These are phyloP conservation scores for Pleurotus giganteus DNA, from an alignment of 768 basidiomycete species.

Conservation along the genomic window DNA sequence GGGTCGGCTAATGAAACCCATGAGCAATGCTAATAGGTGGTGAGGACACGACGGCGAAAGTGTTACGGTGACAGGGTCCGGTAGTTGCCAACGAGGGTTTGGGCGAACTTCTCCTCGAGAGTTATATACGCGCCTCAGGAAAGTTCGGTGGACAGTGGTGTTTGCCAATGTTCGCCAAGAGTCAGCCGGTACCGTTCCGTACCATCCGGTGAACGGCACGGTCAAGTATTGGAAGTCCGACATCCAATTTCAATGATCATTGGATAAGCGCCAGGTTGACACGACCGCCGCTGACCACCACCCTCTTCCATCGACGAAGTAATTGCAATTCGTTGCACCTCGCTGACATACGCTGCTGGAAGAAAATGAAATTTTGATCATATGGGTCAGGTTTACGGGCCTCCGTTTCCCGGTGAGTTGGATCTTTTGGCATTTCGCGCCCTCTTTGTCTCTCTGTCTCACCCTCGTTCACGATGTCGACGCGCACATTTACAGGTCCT, in stretches of 20 bases:
- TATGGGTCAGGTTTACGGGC: too few relatives aligned
- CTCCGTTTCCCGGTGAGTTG: not conserved
- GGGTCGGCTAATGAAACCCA: too few relatives aligned
- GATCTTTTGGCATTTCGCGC: not conserved
- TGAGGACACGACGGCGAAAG: too few relatives aligned
- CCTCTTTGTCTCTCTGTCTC: not conserved
- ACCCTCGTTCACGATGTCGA: not conserved
- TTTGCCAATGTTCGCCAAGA: not conserved
- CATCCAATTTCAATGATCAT: not conserved
- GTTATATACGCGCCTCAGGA: not conserved
- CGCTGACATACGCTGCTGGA: too few relatives aligned
- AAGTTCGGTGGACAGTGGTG: not conserved
- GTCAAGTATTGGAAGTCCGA: not conserved
- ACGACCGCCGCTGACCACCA: not conserved
- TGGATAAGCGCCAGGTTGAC: not conserved
- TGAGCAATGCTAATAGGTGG: too few relatives aligned
- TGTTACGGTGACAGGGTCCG: too few relatives aligned
- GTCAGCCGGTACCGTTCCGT: not conserved
- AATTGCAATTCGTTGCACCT: too few relatives aligned
- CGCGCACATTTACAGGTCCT: not conserved
- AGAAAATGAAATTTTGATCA: too few relatives aligned
- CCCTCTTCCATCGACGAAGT: not conserved
- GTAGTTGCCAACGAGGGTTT: too few relatives aligned
- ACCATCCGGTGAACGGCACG: not conserved
- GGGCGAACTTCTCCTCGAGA: too few relatives aligned